phyloP scores from a whole-genome alignment of 169 alveolate species.

The Hepatocystis sp. region DNA sequence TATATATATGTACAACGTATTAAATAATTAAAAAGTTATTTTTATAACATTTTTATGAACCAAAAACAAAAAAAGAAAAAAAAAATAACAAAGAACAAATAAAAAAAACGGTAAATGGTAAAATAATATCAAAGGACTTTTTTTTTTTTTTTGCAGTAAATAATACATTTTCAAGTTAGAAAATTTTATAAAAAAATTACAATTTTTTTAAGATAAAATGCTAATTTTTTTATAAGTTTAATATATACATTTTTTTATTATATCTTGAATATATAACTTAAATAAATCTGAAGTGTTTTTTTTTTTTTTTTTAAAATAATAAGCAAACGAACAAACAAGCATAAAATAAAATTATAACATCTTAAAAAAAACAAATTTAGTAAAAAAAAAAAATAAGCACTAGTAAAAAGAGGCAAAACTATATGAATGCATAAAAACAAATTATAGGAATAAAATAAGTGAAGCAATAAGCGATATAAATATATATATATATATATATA shows the following conservation, averaged over 20 bases:
- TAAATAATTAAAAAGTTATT: too few species aligned
- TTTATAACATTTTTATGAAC: too few species aligned
- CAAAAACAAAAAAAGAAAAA: too few species aligned
- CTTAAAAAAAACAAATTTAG: not conserved
- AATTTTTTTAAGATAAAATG: not conserved
- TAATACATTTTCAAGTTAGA: constrained; percentile 8
- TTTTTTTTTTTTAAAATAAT: not conserved
- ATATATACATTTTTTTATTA: not conserved
- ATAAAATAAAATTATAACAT: not conserved
- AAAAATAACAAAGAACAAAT: too few species aligned
- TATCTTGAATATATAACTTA: not conserved
- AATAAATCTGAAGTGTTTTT: not conserved
- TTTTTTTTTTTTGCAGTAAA: not conserved
- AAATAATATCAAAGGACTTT: not conserved
- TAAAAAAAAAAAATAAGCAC: not conserved
- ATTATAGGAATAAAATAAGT: constrained; percentile 8
- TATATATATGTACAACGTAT: too few species aligned
- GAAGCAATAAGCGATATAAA: constrained; percentile 7
- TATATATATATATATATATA: not conserved
- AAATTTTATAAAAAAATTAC: constrained; percentile 8
- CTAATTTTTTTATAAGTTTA: not conserved
- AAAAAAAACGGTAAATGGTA: too few species aligned
- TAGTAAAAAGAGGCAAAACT: not conserved
- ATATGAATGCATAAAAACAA: not conserved
- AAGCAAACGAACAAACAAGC: too few species aligned